Evolutionary conservation across 495 filamentous ascomycete genomes (phyloP).

Genomic region (Talaromyces nanjingensis): DNA sequence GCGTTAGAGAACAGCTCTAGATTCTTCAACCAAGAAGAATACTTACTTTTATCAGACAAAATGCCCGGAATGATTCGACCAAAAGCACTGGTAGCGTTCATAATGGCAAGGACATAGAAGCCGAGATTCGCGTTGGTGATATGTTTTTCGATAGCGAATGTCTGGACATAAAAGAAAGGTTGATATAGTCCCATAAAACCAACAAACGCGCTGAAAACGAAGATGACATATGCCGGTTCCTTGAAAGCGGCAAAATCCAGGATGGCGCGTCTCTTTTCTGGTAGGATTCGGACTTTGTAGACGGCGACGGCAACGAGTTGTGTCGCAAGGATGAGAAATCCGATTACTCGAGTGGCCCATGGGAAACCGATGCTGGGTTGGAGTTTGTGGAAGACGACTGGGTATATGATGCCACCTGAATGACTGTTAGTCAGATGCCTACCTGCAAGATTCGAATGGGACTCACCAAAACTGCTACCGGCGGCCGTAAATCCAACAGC

Average conservation of each 20-base stretch:
- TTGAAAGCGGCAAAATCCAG: conserved; percentile 3
- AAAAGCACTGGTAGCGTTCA: conserved; percentile 55
- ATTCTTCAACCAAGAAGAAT: conserved; percentile 14
- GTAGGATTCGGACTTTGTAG: conserved; percentile 56
- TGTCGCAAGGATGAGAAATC: conserved; percentile 55
- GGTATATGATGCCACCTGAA: conserved; percentile 37
- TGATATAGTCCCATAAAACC: conserved; percentile 43
- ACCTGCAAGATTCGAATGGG: neutral
- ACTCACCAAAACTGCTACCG: conserved; percentile 36
- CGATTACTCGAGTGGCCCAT: conserved; percentile 66
- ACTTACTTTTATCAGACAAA: conserved; percentile 23
- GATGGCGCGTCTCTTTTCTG: conserved; percentile 48
- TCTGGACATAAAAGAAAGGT: conserved; percentile 62
- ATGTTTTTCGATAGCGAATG: conserved; percentile 40
- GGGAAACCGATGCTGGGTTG: conserved; percentile 58
- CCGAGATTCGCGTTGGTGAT: conserved; percentile 54
- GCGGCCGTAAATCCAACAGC: conserved; percentile 64
- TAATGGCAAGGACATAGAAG: conserved; percentile 60
- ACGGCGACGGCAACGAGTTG: conserved; percentile 54
- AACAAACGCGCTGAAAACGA: neutral
- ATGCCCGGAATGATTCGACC: conserved; percentile 25
- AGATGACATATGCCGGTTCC: neutral
- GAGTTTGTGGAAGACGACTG: conserved; percentile 64
- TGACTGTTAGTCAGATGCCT: no score
- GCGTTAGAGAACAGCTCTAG: conserved; percentile 26